Evolutionary conservation across 2,329 filamentous ascomycete genomes (phyloP).

Genomic region (Leptographium radiaticola): DNA sequence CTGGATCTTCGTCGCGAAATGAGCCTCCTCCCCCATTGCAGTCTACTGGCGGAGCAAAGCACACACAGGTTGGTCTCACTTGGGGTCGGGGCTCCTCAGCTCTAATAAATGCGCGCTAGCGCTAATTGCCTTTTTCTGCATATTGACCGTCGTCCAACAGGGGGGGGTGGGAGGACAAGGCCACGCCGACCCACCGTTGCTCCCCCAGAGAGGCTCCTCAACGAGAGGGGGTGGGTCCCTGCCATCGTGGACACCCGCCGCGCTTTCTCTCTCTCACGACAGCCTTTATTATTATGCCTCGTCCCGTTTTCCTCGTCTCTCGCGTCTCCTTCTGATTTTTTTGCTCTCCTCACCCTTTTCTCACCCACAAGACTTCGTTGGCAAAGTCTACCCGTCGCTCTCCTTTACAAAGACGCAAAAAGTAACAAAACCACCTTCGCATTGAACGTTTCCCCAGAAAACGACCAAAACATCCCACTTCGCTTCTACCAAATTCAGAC

Average conservation of each 20-base stretch:
- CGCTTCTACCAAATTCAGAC: neutral
- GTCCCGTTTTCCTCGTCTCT: neutral
- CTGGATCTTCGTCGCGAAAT: neutral
- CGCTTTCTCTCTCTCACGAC: neutral
- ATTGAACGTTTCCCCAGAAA: neutral
- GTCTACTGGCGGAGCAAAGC: neutral
- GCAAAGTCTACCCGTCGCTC: slow-evolving; percentile 32
- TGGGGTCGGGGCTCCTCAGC: neutral
- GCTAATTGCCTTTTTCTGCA: neutral
- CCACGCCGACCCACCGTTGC: neutral
- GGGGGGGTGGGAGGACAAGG: neutral
- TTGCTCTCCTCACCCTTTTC: slow-evolving; percentile 1
- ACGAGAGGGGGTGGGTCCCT: neutral
- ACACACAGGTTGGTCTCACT: too few relatives aligned
- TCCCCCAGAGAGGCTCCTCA: neutral
- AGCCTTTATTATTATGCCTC: neutral
- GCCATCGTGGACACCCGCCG: neutral
- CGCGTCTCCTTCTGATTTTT: slow-evolving; percentile 6
- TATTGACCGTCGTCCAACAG: neutral
- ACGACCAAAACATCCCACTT: neutral
- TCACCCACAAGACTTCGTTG: slow-evolving; percentile 34
- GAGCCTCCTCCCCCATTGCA: neutral
- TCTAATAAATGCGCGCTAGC: neutral
- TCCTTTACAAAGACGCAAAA: too few relatives aligned
- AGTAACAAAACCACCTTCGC: too few relatives aligned